Base-by-base conservation (phyloP, 352 stramenopile species). In the Phytophthora citrophthora region DNA sequence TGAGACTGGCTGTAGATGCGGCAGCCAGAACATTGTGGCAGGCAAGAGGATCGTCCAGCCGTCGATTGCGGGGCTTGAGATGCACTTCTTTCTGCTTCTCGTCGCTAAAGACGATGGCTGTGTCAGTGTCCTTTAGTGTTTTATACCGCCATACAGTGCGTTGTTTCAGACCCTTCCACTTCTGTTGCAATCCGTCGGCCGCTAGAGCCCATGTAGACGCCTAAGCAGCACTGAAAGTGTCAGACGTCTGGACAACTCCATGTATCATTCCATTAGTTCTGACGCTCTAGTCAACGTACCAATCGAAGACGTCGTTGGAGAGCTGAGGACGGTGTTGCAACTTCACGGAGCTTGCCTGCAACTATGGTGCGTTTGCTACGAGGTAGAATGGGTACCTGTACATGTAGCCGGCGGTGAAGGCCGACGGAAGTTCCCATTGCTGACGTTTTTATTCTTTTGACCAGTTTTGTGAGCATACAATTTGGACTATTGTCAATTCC, bases 151-250 rank as follows among this genome's bases (percentile, higher is more conserved):
- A 95, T 12, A 72, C 81, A 4, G 87, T 95, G 40, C 87, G 79
- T 67, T 90, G 87, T 63, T 95, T 95, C 54, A 95, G 64, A 18
- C 81, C 81, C 46, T 88, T 83, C 83, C 83, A 93, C 68, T 95
- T 93, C 58, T 83, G 74, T 64, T 93, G 86, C 45, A 95, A 68
- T 5, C 87, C 81, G 9, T 78, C 79, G 4, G 83, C 81, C n/a
- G 85, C 87, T 26, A 95, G 61, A 46, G 87, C 61, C 87, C 87
- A 95, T 48, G 87, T 93, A 29, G 87, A 93, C 7, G 77, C 72
- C 11, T 65, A 12, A 36, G 23, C 54, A n/a, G 6, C 31, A 8
- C 11, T 13, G 15, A 52, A 61, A 16, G 13, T 15, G 38, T 70
- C 32, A 76, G 24, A 49, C 53, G 23, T 31, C 34, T 55, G 11